These are phyloP conservation scores for Coleophoma eucalyptorum DNA, from an alignment of 2,329 filamentous ascomycete genomes.

Conservation along the genomic window DNA sequence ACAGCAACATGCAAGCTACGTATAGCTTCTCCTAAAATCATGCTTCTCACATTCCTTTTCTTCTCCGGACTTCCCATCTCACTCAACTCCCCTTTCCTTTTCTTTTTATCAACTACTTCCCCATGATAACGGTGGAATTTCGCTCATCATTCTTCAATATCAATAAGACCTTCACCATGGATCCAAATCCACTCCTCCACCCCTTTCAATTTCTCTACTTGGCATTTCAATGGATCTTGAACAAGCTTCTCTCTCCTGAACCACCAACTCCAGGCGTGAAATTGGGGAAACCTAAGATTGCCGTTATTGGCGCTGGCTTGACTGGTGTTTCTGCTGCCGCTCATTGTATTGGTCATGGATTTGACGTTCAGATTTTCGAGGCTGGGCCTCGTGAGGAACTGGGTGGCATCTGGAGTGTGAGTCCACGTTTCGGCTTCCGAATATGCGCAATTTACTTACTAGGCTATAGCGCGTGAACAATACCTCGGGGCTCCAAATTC, in stretches of 20 bases:
- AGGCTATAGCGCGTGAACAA: constrained; percentile 66
- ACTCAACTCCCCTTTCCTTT: too few species aligned
- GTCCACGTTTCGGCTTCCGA: constrained; percentile 17
- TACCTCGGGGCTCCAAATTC: constrained; percentile 78
- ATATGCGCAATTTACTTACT: constrained; percentile 1
- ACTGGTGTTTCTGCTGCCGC: constrained; percentile 75
- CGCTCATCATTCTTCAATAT: not conserved
- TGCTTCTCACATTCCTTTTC: too few species aligned
- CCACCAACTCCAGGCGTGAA: constrained; percentile 57
- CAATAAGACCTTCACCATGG: constrained; percentile 8
- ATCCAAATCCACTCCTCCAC: constrained; percentile 38
- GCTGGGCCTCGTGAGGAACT: constrained; percentile 60
- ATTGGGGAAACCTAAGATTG: constrained; percentile 61
- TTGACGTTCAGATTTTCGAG: constrained; percentile 79
- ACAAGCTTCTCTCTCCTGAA: constrained; percentile 63
- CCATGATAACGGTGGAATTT: too few species aligned
- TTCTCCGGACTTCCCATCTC: too few species aligned
- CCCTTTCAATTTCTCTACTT: constrained; percentile 61
- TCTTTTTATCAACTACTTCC: too few species aligned
- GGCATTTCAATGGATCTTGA: constrained; percentile 60
- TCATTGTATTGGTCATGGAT: constrained; percentile 82
- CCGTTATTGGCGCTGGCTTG: constrained; percentile 67
- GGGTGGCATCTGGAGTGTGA: constrained; percentile 77
- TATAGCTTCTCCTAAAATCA: too few species aligned
- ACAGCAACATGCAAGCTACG: too few species aligned